These are phyloP conservation scores for Hyphodiscus sp. DNA, from an alignment of 2,329 filamentous ascomycete species.

Conservation along the genomic window DNA sequence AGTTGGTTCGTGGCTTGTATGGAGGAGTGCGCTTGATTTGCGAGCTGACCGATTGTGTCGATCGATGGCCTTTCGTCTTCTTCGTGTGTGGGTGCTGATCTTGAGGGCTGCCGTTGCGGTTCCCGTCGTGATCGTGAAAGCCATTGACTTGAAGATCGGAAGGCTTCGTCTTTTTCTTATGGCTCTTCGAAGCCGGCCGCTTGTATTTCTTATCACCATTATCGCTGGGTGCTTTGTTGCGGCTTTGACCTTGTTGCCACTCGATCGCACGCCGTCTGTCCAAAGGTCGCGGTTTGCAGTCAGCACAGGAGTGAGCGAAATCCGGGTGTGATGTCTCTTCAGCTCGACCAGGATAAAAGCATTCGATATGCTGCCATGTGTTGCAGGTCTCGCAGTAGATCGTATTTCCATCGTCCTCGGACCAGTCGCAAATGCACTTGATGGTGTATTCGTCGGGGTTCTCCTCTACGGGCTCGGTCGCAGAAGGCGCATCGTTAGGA, in stretches of 20 bases:
- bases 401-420: slow-evolving; percentile 94
- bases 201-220: slow-evolving; percentile 64
- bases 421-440: slow-evolving; percentile 93
- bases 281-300: slow-evolving; percentile 74
- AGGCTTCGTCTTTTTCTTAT: slow-evolving; percentile 84
- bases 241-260: slow-evolving; percentile 57
- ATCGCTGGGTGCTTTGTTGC: slow-evolving; percentile 40
- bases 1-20: slow-evolving; percentile 54
- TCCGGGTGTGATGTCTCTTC: slow-evolving; percentile 64
- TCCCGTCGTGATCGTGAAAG: slow-evolving; percentile 46
- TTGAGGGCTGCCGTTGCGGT: slow-evolving; percentile 41
- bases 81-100: slow-evolving; percentile 57
- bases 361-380: slow-evolving; percentile 97
- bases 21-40: slow-evolving; percentile 58
- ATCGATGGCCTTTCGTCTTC: slow-evolving; percentile 75
- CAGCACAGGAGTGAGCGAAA: slow-evolving; percentile 78
- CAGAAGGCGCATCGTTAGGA: slow-evolving; percentile 22
- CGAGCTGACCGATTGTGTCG: slow-evolving; percentile 70
- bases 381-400: slow-evolving; percentile 95
- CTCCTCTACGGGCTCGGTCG: slow-evolving; percentile 53
- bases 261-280: slow-evolving; percentile 71
- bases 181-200: slow-evolving; percentile 69
- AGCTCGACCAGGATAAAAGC: slow-evolving; percentile 76
- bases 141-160: slow-evolving; percentile 61
- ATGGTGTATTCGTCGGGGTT: slow-evolving; percentile 73